Conservation (phyloP, 2,329 filamentous ascomycete species). For the Pestalotiopsis fici region DNA sequence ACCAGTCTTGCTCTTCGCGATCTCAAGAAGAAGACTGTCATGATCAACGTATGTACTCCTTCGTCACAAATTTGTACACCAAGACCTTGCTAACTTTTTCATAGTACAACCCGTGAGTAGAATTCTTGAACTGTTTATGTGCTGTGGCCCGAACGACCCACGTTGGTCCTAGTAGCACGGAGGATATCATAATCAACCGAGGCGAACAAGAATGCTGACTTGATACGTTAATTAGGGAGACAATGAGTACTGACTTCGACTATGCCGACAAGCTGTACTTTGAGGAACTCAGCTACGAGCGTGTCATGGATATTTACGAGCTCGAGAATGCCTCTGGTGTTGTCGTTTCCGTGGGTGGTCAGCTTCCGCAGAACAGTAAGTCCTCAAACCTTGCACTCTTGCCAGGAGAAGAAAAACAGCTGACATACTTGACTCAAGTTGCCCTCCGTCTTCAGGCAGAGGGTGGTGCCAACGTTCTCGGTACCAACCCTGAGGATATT, state of each 20-base stretch:
- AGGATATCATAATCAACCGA: not conserved
- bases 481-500: constrained; percentile 90
- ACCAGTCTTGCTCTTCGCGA: constrained; percentile 79
- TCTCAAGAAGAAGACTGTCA: constrained; percentile 95
- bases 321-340: constrained; percentile 83
- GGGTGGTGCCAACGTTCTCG: constrained; percentile 86
- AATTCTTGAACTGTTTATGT: not conserved
- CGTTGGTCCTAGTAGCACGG: too few species aligned
- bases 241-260: constrained; percentile 82
- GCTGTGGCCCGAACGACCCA: too few species aligned
- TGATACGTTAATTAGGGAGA: constrained; percentile 72
- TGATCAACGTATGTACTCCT: constrained; percentile 74
- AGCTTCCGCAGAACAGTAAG: constrained; percentile 97
- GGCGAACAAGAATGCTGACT: constrained; percentile 5
- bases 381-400: too few species aligned
- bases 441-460: constrained; percentile 90
- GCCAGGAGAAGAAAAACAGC: too few species aligned
- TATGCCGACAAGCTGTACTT: constrained; percentile 92
- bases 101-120: not conserved
- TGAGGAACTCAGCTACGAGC: constrained; percentile 93
- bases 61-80: not conserved
- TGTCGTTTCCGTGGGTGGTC: constrained; percentile 93
- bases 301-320: constrained; percentile 99
- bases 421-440: too few species aligned
- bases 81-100: not conserved